Conservation (phyloP, 78 protist species). For the Paulinella micropora region DNA sequence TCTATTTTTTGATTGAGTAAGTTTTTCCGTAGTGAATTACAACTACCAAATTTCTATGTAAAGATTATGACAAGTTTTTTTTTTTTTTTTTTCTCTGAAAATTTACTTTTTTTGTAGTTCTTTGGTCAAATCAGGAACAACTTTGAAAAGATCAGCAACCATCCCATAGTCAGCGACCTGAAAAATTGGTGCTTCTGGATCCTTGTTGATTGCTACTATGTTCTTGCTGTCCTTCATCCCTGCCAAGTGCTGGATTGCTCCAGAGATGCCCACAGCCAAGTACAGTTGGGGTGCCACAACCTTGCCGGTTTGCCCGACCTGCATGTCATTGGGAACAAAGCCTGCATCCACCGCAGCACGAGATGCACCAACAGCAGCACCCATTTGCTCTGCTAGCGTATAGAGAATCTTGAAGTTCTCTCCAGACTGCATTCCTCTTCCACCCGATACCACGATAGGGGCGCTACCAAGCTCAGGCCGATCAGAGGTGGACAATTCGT, state of each 20-base stretch:
- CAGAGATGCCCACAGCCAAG: slow-evolving; percentile 85
- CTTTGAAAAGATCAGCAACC: slow-evolving; percentile 67
- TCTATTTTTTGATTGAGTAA: too few species aligned
- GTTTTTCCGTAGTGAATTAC: too few species aligned
- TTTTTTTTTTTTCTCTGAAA: too few species aligned
- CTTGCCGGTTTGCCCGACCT: slow-evolving; percentile 92
- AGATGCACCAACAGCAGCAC: slow-evolving; percentile 90
- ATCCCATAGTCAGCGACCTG: slow-evolving; percentile 72
- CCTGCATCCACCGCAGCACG: slow-evolving; percentile 96
- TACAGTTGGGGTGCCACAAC: slow-evolving; percentile 93
- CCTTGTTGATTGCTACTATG: slow-evolving; percentile 81
- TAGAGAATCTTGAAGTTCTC: slow-evolving; percentile 83
- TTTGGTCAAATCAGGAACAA: slow-evolving; percentile 65
- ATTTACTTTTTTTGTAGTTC: too few species aligned
- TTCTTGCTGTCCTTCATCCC: slow-evolving; percentile 95
- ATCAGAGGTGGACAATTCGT: slow-evolving; percentile 52
- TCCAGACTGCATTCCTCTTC: slow-evolving; percentile 77
- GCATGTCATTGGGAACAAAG: slow-evolving; percentile 68
- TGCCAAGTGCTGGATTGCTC: slow-evolving; percentile 79
- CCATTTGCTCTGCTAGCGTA: slow-evolving; percentile 69
- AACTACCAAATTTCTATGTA: too few species aligned
- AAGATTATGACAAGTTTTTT: too few species aligned
- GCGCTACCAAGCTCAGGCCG: slow-evolving; percentile 84
- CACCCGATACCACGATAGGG: slow-evolving; percentile 59
- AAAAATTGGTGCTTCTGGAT: slow-evolving; percentile 3